A percentile compares a stretch with the other conserved stretches of the same genome.
Conservation (phyloP, 1,284 basidiomycete species). For the Sanghuangporus baumii region DNA sequence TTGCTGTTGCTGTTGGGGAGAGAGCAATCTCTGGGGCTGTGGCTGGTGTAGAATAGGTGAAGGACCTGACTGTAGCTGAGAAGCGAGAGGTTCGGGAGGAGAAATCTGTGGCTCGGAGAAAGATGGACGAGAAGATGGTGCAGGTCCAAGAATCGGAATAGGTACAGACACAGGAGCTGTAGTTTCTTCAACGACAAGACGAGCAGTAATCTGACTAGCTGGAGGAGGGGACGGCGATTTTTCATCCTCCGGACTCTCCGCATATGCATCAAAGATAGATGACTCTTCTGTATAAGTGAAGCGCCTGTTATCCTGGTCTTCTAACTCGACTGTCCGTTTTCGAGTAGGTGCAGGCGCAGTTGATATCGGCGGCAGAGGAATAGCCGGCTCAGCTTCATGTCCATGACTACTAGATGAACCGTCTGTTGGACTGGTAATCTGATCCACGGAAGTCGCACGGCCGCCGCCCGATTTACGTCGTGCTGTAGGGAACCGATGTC, state of each 20-base stretch:
- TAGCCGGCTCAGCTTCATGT: constrained; percentile 31
- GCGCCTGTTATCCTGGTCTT: constrained; percentile 34
- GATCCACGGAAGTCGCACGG: constrained; percentile 25
- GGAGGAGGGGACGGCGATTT: constrained; percentile 28
- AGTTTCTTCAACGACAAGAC: constrained; percentile 23
- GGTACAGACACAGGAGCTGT: constrained; percentile 6
- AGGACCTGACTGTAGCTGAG: constrained; percentile 19
- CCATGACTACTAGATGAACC: constrained; percentile 66
- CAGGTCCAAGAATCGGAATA: neutral
- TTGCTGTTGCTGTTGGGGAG: constrained; percentile 29
- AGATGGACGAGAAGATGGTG: constrained; percentile 2
- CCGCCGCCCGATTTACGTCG: constrained; percentile 38
- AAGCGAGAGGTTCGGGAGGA: constrained; percentile 9
- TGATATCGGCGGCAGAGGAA: neutral
- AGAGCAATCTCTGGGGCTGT: constrained; percentile 36
- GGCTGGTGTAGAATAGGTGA: constrained; percentile 55
- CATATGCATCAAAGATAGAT: constrained; percentile 80
- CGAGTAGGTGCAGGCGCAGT: neutral
- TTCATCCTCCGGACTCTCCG: constrained; percentile 47
- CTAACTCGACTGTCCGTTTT: constrained; percentile 18
- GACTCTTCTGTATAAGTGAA: constrained; percentile 75
- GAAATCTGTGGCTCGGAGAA: neutral
- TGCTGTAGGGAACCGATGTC: constrained; percentile 70
- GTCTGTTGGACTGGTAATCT: constrained; percentile 49
- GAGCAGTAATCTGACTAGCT: constrained; percentile 26